phyloP scores from a whole-genome alignment of 805 yeast genomes.

The Wickerhamiella brachini region DNA sequence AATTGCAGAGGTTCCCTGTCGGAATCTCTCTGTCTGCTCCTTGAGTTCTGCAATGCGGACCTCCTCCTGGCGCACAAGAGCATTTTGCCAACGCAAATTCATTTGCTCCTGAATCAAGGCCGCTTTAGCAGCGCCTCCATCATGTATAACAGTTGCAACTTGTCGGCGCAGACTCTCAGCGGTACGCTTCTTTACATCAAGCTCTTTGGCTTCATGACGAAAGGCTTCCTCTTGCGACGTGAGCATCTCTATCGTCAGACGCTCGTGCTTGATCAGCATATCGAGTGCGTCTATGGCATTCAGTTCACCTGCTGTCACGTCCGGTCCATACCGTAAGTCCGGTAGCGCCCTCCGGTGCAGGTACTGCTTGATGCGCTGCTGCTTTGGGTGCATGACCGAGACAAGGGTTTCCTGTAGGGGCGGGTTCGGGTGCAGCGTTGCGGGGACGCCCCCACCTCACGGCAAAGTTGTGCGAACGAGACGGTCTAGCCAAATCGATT shows the following conservation, averaged over 20 bases:
- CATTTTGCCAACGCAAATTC: neutral
- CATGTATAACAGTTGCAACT: neutral
- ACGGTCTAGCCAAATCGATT: neutral
- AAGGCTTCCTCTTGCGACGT: neutral
- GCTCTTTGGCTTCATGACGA: neutral
- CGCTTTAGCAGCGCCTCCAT: neutral
- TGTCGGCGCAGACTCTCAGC: neutral
- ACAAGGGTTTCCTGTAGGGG: neutral
- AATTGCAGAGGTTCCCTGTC: too few species aligned
- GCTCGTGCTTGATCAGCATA: neutral
- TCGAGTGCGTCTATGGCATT: neutral
- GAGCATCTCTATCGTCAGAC: neutral
- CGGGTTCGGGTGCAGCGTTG: neutral
- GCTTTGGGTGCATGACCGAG: neutral
- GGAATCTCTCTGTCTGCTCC: too few species aligned
- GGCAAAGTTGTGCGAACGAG: too few species aligned
- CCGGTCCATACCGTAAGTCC: neutral
- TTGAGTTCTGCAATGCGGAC: too few species aligned
- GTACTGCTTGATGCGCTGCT: neutral
- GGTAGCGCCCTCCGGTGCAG: neutral
- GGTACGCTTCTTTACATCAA: neutral
- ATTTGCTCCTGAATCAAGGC: neutral
- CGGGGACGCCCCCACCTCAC: too few species aligned
- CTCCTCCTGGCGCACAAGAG: too few species aligned
- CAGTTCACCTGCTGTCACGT: neutral